Conservation (phyloP, 331 rosid species). For the Malus hybrid region DNA sequence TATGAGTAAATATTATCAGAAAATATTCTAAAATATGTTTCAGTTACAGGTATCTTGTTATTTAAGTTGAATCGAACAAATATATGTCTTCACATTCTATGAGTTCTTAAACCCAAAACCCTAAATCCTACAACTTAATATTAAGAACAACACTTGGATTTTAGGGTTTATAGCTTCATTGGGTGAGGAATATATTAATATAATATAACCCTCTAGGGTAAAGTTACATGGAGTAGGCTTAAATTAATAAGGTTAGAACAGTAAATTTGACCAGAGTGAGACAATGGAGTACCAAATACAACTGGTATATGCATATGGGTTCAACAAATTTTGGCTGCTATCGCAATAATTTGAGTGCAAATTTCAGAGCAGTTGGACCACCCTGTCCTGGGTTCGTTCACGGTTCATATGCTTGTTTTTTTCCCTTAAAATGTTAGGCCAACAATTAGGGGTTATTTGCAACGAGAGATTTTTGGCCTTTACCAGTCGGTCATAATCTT, state of each 20-base stretch:
- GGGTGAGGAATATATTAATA: too few species aligned
- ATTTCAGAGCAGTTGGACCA: slow-evolving; percentile 2
- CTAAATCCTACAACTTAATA: too few species aligned
- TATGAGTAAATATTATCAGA: too few species aligned
- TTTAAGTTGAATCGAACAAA: too few species aligned
- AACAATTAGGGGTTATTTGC: background rate
- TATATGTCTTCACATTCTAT: too few species aligned
- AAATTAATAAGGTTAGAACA: background rate
- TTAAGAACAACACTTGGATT: too few species aligned
- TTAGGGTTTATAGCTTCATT: too few species aligned
- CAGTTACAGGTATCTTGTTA: too few species aligned
- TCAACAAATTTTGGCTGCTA: slow-evolving; percentile 6
- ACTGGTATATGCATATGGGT: background rate
- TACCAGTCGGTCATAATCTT: background rate
- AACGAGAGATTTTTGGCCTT: background rate
- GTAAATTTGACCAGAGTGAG: background rate
- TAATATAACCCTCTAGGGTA: background rate
- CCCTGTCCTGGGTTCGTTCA: background rate
- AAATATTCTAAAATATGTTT: too few species aligned
- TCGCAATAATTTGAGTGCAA: slow-evolving; percentile 5
- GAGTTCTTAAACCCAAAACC: too few species aligned
- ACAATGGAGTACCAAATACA: background rate
- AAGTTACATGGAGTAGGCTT: background rate
- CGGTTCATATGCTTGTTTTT: background rate
- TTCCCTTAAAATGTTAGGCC: background rate